Percentiles rank a stretch among this genome's conserved stretches.
Evolutionary conservation across 495 filamentous ascomycete species (phyloP).

Genomic region (Rusavskia elegans): DNA sequence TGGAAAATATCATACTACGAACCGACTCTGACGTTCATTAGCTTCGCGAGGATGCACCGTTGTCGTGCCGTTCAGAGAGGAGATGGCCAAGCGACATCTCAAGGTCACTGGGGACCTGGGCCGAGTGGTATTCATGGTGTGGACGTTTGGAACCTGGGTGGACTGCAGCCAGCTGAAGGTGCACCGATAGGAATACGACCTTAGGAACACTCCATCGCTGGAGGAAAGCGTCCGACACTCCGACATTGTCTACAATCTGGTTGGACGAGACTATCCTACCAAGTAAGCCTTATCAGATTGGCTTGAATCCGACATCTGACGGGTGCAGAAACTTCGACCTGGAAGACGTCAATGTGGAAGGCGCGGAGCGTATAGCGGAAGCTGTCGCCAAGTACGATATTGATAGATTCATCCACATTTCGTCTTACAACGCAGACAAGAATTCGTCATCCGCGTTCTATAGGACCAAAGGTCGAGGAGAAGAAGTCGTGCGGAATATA

Average conservation of each 20-base stretch:
- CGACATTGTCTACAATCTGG: slow-evolving; percentile 90
- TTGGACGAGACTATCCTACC: slow-evolving; percentile 86
- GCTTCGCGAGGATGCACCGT: slow-evolving; percentile 86
- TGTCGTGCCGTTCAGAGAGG: slow-evolving; percentile 85
- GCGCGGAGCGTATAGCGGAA: slow-evolving; percentile 85
- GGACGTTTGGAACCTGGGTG: background rate
- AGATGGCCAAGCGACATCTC: slow-evolving; percentile 93
- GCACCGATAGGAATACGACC: slow-evolving; percentile 64
- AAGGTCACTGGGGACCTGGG: slow-evolving; percentile 92
- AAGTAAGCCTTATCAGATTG: slow-evolving; percentile 44
- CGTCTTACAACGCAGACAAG: slow-evolving; percentile 77
- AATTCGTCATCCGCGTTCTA: slow-evolving; percentile 76
- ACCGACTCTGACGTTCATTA: slow-evolving; percentile 29
- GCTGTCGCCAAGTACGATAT: slow-evolving; percentile 97
- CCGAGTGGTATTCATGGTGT: slow-evolving; percentile 67
- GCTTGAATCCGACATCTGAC: slow-evolving; percentile 14
- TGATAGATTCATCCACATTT: slow-evolving; percentile 93
- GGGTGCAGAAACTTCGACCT: slow-evolving; percentile 70
- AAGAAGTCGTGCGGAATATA: slow-evolving; percentile 71
- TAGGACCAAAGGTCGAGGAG: slow-evolving; percentile 72
- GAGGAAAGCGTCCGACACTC: slow-evolving; percentile 95
- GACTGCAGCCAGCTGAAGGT: background rate
- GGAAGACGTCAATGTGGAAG: slow-evolving; percentile 87
- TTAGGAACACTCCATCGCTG: slow-evolving; percentile 88
- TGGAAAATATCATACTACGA: background rate